These are phyloP conservation scores for Rhinocladiella similis DNA, from an alignment of 2,329 filamentous ascomycete genomes.

Conservation along the genomic window DNA sequence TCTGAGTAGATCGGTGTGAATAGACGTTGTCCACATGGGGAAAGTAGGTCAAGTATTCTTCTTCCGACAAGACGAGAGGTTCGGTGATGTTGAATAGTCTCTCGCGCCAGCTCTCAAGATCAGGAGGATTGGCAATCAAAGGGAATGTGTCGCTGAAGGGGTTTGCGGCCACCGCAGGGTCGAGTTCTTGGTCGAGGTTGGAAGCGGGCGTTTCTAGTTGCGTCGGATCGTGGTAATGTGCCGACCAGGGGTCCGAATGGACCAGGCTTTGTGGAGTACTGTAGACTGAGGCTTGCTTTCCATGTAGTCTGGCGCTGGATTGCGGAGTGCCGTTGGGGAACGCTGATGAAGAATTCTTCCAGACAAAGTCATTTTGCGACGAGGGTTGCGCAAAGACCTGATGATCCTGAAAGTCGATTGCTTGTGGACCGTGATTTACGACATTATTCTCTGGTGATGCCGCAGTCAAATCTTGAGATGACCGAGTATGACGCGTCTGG, in stretches of 20 bases:
- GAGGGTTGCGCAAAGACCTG: not conserved
- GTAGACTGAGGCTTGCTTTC: constrained; percentile 19
- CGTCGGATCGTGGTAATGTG: not conserved
- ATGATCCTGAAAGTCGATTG: constrained; percentile 8
- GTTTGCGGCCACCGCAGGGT: constrained; percentile 16
- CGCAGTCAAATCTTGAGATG: constrained; percentile 7
- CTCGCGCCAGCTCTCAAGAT: constrained; percentile 68
- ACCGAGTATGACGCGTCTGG: constrained; percentile 14
- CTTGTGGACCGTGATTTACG: not conserved
- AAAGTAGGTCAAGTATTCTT: constrained; percentile 78
- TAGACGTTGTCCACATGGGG: constrained; percentile 83
- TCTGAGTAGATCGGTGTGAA: constrained; percentile 78
- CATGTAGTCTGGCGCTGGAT: not conserved
- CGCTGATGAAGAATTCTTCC: constrained; percentile 23
- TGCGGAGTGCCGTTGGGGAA: constrained; percentile 22
- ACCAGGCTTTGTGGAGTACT: constrained; percentile 20
- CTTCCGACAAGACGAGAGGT: constrained; percentile 69
- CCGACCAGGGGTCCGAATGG: constrained; percentile 20
- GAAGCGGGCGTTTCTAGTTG: constrained; percentile 2
- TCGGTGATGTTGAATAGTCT: constrained; percentile 75
- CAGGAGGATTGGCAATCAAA: constrained; percentile 61
- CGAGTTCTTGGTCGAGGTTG: constrained; percentile 6
- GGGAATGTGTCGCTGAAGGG: constrained; percentile 26
- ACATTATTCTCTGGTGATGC: not conserved
- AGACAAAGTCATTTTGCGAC: constrained; percentile 18